Evolutionary conservation across 257 asterid genomes (phyloP).

Genomic region (Leonotis leonurus): DNA sequence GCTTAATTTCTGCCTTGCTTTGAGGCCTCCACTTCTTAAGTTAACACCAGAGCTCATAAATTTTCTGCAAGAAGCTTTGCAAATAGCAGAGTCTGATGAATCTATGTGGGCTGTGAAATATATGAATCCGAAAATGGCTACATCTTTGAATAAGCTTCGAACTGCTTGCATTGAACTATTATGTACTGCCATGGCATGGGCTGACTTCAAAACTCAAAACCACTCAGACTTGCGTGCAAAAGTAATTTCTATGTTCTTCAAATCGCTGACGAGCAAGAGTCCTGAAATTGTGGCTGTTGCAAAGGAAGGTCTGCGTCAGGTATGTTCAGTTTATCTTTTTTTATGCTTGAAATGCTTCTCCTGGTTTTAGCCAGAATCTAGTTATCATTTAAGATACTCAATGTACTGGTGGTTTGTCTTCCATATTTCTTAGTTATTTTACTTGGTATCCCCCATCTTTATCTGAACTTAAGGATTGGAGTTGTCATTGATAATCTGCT

Average conservation of each 20-base stretch:
- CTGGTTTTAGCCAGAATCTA: no score
- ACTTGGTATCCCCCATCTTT: conserved; percentile 8
- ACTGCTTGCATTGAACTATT: conserved; percentile 96
- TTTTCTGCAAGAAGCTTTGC: conserved; percentile 97
- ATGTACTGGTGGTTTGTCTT: neutral
- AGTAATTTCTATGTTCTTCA: conserved; percentile 95
- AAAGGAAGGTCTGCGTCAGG: conserved; percentile 99
- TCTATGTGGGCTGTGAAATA: conserved; percentile 76
- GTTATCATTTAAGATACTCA: neutral
- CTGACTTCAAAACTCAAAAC: conserved; percentile 95
- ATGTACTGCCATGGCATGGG: conserved; percentile 99
- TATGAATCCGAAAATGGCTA: conserved; percentile 86
- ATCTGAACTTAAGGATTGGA: neutral
- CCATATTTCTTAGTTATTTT: neutral
- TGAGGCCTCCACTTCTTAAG: conserved; percentile 98
- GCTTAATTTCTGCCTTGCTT: conserved; percentile 91
- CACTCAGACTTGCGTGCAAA: conserved; percentile 91
- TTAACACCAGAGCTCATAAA: conserved; percentile 84
- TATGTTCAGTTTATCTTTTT: conserved; percentile 31
- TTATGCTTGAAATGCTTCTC: no score
- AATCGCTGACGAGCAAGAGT: conserved; percentile 84
- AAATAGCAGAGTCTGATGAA: conserved; percentile 96
- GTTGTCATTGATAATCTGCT: neutral
- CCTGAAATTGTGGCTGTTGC: conserved; percentile 97
- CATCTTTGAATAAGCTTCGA: conserved; percentile 88